Conservation (phyloP, 2,329 filamentous ascomycete genomes). For the Plenodomus tracheiphilus region DNA sequence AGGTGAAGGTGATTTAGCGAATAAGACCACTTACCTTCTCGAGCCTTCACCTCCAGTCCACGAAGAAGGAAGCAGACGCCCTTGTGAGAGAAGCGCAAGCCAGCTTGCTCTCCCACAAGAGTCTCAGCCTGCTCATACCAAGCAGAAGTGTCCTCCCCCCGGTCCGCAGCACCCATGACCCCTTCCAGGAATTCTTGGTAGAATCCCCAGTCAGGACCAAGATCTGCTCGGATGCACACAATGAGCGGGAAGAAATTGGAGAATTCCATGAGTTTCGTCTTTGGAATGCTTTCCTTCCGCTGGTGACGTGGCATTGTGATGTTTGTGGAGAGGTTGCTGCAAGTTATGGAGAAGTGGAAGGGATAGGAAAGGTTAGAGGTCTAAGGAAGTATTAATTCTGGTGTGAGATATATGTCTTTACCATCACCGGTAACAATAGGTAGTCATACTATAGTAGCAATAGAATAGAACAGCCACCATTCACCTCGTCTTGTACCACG, state of each 20-base stretch:
- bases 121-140: conserved; percentile 16
- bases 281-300: background rate
- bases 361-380: no score
- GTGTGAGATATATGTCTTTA: background rate
- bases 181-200: conserved; percentile 19
- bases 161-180: conserved; percentile 2
- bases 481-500: background rate
- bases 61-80: conserved; percentile 16
- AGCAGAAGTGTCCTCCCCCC: conserved; percentile 6
- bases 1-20: conserved; percentile 76
- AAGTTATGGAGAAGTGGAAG: no score
- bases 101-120: conserved; percentile 5
- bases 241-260: conserved; percentile 7
- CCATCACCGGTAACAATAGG: no score
- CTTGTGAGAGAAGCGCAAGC: conserved; percentile 9
- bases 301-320: background rate
- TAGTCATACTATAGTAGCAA: no score
- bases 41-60: conserved; percentile 69
- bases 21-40: conserved; percentile 72
- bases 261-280: background rate
- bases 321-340: no score
- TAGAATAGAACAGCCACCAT: no score
- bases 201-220: conserved; percentile 14
- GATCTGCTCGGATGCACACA: conserved; percentile 8
- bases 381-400: background rate